Percentiles rank a stretch among this genome's conserved stretches.
These are phyloP conservation scores for Grosmannia penicillata DNA, from an alignment of 2,329 filamentous ascomycete genomes.

Conservation along the genomic window DNA sequence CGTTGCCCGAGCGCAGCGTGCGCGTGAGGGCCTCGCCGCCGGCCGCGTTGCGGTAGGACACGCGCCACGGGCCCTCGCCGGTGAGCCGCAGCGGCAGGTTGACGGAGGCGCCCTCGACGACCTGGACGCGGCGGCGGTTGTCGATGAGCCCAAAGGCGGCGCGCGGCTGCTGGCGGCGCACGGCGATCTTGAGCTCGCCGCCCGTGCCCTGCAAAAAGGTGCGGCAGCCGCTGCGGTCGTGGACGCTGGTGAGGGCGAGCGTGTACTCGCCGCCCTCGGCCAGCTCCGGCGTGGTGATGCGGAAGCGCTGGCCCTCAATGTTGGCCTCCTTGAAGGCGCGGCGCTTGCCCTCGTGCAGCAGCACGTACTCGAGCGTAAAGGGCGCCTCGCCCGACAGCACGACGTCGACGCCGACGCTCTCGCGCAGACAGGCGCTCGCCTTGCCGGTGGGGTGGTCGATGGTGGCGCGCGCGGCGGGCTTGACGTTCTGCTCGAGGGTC, in stretches of 20 bases:
- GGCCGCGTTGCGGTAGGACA: conserved; percentile 55
- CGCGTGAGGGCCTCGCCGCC: conserved; percentile 23
- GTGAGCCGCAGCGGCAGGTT: conserved; percentile 71
- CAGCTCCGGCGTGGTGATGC: conserved; percentile 61
- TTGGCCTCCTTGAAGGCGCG: conserved; percentile 49
- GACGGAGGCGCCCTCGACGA: conserved; percentile 60
- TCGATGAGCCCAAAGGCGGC: conserved; percentile 77
- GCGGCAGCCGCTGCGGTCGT: conserved; percentile 76
- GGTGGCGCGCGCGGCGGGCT: conserved; percentile 75
- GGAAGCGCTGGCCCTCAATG: conserved; percentile 48
- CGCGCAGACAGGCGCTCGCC: conserved; percentile 67
- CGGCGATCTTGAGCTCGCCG: conserved; percentile 70
- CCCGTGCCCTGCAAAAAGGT: conserved; percentile 50
- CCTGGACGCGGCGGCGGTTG: conserved; percentile 58
- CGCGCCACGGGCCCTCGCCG: conserved; percentile 70
- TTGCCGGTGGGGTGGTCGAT: conserved; percentile 39
- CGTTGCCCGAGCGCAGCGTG: conserved; percentile 39
- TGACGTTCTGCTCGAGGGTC: conserved; percentile 74
- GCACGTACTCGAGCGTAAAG: conserved; percentile 82
- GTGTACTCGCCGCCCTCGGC: conserved; percentile 80
- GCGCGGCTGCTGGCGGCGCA: conserved; percentile 76
- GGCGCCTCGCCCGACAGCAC: conserved; percentile 68
- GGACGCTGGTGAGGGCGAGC: conserved; percentile 69
- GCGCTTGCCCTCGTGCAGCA: conserved; percentile 78
- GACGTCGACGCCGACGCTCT: conserved; percentile 61